phyloP scores from a whole-genome alignment of 148 eudicot species.

The Euryodendron excelsum region DNA sequence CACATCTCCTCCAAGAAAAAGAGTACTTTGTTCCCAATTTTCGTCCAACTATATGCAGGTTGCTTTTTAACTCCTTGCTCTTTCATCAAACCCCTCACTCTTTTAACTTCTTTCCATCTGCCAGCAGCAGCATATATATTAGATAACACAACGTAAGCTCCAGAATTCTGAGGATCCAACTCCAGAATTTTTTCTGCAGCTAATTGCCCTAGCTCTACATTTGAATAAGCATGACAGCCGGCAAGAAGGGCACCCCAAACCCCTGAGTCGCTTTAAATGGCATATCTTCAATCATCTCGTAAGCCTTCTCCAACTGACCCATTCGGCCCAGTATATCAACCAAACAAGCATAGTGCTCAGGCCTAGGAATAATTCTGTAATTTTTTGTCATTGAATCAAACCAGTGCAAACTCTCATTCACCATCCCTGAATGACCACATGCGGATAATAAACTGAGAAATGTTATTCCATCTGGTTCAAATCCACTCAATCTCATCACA shows the following conservation, averaged over 20 bases:
- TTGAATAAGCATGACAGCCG: slow-evolving; percentile 35
- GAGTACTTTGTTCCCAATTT: slow-evolving; percentile 29
- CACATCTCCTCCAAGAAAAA: slow-evolving; percentile 30
- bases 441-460: slow-evolving; percentile 40
- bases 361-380: slow-evolving; percentile 25
- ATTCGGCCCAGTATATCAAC: slow-evolving; percentile 43
- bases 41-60: slow-evolving; percentile 40
- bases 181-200: slow-evolving; percentile 38
- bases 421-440: slow-evolving; percentile 35
- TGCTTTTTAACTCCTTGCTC: slow-evolving; percentile 33
- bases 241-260: slow-evolving; percentile 55
- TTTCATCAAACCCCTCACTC: slow-evolving; percentile 37
- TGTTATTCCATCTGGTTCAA: slow-evolving; percentile 38
- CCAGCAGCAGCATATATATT: slow-evolving; percentile 42
- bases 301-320: slow-evolving; percentile 42
- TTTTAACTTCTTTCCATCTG: slow-evolving; percentile 41
- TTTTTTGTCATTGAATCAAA: slow-evolving; percentile 36
- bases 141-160: slow-evolving; percentile 40
- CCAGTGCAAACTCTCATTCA: slow-evolving; percentile 38
- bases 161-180: slow-evolving; percentile 35
- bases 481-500: slow-evolving; percentile 23
- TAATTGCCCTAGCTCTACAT: slow-evolving; percentile 35
- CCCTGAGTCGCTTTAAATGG: slow-evolving; percentile 36
- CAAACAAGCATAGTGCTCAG: slow-evolving; percentile 51
- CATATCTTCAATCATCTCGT: slow-evolving; percentile 34